Evolutionary conservation across 2,329 filamentous ascomycete genomes (phyloP).

Genomic region (Domatiomyces globalis): DNA sequence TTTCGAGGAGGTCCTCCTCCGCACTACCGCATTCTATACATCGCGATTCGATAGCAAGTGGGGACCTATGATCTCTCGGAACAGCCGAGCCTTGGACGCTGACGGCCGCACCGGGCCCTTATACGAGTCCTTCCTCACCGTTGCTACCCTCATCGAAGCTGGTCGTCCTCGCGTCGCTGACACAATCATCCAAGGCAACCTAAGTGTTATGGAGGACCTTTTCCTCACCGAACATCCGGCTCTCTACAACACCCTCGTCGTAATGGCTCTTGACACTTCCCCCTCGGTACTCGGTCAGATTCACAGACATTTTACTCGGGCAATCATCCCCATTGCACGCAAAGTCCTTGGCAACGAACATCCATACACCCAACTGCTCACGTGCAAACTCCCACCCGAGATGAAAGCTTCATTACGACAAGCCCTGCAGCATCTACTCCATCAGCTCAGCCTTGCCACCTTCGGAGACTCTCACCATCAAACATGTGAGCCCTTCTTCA

Average conservation of each 20-base stretch:
- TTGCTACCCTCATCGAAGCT: conserved; percentile 2
- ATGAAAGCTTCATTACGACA: conserved; percentile 1
- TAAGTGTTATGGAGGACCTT: background rate
- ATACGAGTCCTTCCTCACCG: background rate
- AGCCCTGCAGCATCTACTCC: conserved; percentile 1
- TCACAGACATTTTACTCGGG: background rate
- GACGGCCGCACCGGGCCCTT: background rate
- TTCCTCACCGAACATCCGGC: conserved; percentile 4
- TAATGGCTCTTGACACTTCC: conserved; percentile 4
- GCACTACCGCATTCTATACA: background rate
- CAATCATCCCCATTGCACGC: background rate
- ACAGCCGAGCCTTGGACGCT: background rate
- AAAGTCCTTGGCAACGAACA: conserved; percentile 1
- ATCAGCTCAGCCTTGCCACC: background rate
- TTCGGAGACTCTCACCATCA: conserved; percentile 5
- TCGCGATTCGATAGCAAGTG: background rate
- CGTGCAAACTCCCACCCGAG: conserved; percentile 2
- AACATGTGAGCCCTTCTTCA: background rate
- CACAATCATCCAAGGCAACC: background rate
- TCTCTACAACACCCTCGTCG: conserved; percentile 2
- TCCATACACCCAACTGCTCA: conserved; percentile 4
- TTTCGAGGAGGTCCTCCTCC: background rate
- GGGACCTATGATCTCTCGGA: conserved; percentile 1
- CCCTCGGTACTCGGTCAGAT: conserved; percentile 1
- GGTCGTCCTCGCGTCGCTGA: conserved; percentile 1